Percentiles rank a stretch among this genome's conserved stretches.
These are phyloP conservation scores for Phaeotremella fagi DNA, from an alignment of 768 basidiomycete species.

Conservation along the genomic window DNA sequence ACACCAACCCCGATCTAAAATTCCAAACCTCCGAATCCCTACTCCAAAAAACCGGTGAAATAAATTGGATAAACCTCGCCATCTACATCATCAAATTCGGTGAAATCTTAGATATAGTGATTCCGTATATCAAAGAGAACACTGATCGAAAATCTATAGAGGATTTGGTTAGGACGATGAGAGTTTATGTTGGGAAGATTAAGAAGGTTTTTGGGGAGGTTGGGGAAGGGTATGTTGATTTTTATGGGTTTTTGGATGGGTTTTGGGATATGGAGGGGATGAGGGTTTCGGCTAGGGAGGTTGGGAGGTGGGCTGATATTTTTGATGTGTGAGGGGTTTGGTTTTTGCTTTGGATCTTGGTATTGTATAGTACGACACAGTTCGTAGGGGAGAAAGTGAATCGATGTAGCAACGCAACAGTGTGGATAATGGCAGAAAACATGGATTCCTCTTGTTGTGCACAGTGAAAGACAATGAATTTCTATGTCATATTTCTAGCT, in stretches of 20 bases:
- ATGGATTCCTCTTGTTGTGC: too few species aligned
- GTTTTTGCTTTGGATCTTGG: too few species aligned
- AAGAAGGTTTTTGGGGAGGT: slow-evolving; percentile 41
- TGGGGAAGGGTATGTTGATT: slow-evolving; percentile 33
- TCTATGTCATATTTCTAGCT: too few species aligned
- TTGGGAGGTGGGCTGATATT: slow-evolving; percentile 35
- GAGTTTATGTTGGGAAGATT: slow-evolving; percentile 31
- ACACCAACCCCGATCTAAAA: background rate
- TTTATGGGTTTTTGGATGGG: slow-evolving; percentile 30
- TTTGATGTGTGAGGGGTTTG: slow-evolving; percentile 25
- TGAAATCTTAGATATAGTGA: slow-evolving; percentile 9
- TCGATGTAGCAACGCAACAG: too few species aligned
- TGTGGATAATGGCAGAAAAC: too few species aligned
- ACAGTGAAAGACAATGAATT: too few species aligned
- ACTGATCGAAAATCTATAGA: slow-evolving; percentile 7
- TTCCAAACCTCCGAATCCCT: slow-evolving; percentile 4
- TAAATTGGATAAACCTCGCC: slow-evolving; percentile 23
- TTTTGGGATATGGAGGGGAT: slow-evolving; percentile 36
- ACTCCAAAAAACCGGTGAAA: slow-evolving; percentile 10
- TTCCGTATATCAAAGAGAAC: slow-evolving; percentile 9
- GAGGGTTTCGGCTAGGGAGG: slow-evolving; percentile 31
- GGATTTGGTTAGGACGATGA: slow-evolving; percentile 18
- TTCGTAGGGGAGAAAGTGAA: too few species aligned
- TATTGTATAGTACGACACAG: too few species aligned
- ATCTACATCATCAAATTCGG: slow-evolving; percentile 23